Base-by-base conservation (phyloP, 106 monocot species). In the Dioscorea alata region DNA sequence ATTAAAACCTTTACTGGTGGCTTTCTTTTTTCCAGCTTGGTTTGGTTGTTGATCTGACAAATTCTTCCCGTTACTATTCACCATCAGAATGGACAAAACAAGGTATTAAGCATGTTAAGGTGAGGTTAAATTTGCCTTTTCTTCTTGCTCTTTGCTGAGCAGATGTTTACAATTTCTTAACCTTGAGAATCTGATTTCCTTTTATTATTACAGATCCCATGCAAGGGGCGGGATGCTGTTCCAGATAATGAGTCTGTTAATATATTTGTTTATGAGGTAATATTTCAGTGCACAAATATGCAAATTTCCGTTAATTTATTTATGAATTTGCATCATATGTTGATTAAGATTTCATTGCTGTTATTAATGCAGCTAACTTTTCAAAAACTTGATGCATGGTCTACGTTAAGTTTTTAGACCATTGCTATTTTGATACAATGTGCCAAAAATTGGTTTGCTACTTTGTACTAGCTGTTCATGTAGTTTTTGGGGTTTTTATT, bases 11-110 rank as follows among this genome's bases (percentile, higher is more conserved):
- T 16, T 7, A 33, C 15, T 64, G 9, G 13, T 15, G 12, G 64
- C 18, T 20, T 64, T 32, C 9, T 50, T 72, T 74, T 50, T 28
- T 74, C 42, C 78, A 92, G 96, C 72, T 97, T 67, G 96, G 96
- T 51, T 73, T 97, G 82, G 89, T 97, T 24, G 66, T 97, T 74
- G 96, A 97, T 71, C 91, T 97, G 76, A 97, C 96, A 80, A 92
- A 96, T 82, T 92, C 86, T 16, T 77, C 74, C 19, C 81, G 92
- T 6, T 96, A 96, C 64, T 96, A 96, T 81, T 75, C 86, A 48
- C 56, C 84, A 67, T 63, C 75, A 70, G 96, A 96, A 73, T 92
- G 80, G 80, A 86, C 79, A 48, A 92, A 72, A 69, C 88, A 80
- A 64, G 96, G 96, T 68, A 89, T 89, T 57, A 92, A 96, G 62